Percentiles rank a stretch among this genome's conserved stretches.
Evolutionary conservation across 208 protist genomes (phyloP).

Genomic region (Leishmania martiniquensis): DNA sequence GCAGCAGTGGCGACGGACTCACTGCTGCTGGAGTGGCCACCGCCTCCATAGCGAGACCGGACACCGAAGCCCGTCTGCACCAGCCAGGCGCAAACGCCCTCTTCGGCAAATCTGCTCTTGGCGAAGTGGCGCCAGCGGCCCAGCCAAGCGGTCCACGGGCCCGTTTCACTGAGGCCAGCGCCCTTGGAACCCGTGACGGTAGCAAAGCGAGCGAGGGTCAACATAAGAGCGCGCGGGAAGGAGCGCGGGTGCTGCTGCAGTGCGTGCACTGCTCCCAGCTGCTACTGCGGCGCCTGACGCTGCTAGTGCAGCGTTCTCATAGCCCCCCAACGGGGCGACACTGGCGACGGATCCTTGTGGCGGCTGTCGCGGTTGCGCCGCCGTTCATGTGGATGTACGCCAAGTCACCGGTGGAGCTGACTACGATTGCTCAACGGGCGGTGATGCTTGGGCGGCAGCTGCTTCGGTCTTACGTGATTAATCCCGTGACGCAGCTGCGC

Average conservation of each 20-base stretch:
- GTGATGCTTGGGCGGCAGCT: slow-evolving; percentile 26
- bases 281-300: slow-evolving; percentile 32
- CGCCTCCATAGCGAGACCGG: neutral
- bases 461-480: slow-evolving; percentile 50
- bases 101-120: neutral
- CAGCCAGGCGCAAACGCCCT: neutral
- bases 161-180: slow-evolving; percentile 1
- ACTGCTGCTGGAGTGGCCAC: neutral
- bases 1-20: neutral
- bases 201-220: neutral
- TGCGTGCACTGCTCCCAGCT: slow-evolving; percentile 26
- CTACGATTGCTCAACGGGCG: slow-evolving; percentile 12
- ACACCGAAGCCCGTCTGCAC: neutral
- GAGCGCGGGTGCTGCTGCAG: slow-evolving; percentile 37
- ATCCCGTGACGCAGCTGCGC: slow-evolving; percentile 48
- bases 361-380: slow-evolving; percentile 26
- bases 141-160: neutral
- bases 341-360: slow-evolving; percentile 47
- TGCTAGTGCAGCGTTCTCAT: slow-evolving; percentile 37
- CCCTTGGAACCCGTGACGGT: neutral
- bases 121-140: neutral
- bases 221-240: slow-evolving; percentile 31
- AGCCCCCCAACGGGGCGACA: slow-evolving; percentile 43
- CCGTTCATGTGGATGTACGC: slow-evolving; percentile 48
- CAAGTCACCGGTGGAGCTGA: slow-evolving; percentile 44